Percentiles rank a stretch among this genome's conserved stretches.
phyloP scores from a whole-genome alignment of 1,139 yeast genomes.

The Saccharomyces uvarum region DNA sequence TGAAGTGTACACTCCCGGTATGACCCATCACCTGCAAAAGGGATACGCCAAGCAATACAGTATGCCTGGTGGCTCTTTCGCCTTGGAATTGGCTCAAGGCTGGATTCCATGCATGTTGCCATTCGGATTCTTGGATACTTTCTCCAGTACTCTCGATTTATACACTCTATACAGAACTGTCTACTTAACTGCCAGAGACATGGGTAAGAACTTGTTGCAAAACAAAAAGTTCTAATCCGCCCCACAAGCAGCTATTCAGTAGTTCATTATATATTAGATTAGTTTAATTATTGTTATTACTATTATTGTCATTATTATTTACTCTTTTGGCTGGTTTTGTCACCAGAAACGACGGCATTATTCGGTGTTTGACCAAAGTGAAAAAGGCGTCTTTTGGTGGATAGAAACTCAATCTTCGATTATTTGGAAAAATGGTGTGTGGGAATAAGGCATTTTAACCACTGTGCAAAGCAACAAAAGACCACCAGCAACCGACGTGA shows the following conservation, averaged over 20 bases:
- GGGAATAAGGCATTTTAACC: background rate
- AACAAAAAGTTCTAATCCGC: slow-evolving; percentile 43
- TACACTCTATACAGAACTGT: slow-evolving; percentile 61
- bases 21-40: slow-evolving; percentile 66
- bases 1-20: slow-evolving; percentile 71
- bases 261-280: background rate
- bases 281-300: background rate
- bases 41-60: slow-evolving; percentile 77
- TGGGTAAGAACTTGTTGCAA: slow-evolving; percentile 54
- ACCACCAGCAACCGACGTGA: background rate
- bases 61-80: slow-evolving; percentile 76
- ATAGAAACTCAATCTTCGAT: background rate
- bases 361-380: background rate
- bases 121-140: slow-evolving; percentile 78
- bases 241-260: background rate
- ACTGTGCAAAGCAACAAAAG: background rate
- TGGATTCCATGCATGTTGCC: slow-evolving; percentile 98
- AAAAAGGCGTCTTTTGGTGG: slow-evolving; percentile 1
- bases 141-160: slow-evolving; percentile 74
- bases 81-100: slow-evolving; percentile 94
- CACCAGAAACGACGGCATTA: background rate
- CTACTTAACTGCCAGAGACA: slow-evolving; percentile 68
- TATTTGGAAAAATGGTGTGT: background rate
- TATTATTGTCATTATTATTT: background rate
- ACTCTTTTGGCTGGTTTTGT: slow-evolving; percentile 1